phyloP scores from a whole-genome alignment of 2,329 filamentous ascomycete species.

The Aspergillus ustus region DNA sequence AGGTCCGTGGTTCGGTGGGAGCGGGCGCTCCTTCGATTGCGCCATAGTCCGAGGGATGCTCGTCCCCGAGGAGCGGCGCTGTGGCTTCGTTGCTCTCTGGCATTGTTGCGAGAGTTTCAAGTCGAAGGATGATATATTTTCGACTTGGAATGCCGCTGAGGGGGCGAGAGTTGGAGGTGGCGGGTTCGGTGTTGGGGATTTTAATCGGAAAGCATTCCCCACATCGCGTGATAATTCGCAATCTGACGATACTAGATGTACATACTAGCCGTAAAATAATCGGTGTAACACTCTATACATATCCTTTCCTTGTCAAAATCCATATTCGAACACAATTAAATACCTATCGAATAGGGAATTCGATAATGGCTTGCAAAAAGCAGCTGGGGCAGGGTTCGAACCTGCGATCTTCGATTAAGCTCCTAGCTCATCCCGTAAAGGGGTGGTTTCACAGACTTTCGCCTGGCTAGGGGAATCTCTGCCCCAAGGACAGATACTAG shows the following conservation, averaged over 20 bases:
- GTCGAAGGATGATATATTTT: neutral
- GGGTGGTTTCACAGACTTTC: too few species aligned
- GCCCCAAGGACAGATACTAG: too few species aligned
- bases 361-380: too few species aligned
- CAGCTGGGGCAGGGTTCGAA: too few species aligned
- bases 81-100: neutral
- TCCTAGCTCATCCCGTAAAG: too few species aligned
- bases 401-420: too few species aligned
- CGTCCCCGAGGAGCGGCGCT: conserved; percentile 5
- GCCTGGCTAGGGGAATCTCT: too few species aligned
- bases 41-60: neutral
- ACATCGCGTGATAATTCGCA: conserved; percentile 7
- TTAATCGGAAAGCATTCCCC: neutral
- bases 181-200: neutral
- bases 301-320: neutral
- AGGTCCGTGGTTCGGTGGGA: conserved; percentile 1
- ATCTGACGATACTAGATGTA: neutral
- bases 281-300: neutral
- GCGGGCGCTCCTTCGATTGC: neutral
- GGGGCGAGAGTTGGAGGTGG: neutral
- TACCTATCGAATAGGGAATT: too few species aligned
- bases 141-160: neutral
- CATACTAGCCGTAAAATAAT: neutral
- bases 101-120: neutral
- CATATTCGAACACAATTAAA: too few species aligned